These are phyloP conservation scores for Neoscytalidium dimidiatum DNA, from an alignment of 2,329 filamentous ascomycete genomes.

Conservation along the genomic window DNA sequence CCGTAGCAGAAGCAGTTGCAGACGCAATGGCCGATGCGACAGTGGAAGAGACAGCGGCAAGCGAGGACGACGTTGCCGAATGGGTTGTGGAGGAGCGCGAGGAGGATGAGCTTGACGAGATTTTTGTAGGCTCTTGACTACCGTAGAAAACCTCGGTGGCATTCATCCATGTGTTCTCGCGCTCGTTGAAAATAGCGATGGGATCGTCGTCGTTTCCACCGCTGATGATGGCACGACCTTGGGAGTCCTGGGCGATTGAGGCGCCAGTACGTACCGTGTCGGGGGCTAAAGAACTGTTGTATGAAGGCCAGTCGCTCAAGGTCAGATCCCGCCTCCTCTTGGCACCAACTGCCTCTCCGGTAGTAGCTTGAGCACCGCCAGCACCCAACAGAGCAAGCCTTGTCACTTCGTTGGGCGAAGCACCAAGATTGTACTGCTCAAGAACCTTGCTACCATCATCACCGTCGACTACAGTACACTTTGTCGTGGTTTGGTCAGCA, in stretches of 20 bases:
- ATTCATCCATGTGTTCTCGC: conserved; percentile 77
- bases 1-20: conserved; percentile 23
- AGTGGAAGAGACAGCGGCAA: conserved; percentile 31
- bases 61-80: conserved; percentile 31
- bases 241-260: conserved; percentile 67
- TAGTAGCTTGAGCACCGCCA: conserved; percentile 53
- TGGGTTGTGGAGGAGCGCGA: conserved; percentile 17
- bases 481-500: conserved; percentile 59
- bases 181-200: conserved; percentile 75
- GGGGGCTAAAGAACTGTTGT: conserved; percentile 75
- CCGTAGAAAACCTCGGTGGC: conserved; percentile 60
- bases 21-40: conserved; percentile 34
- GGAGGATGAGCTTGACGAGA: conserved; percentile 12
- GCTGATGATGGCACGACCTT: conserved; percentile 74
- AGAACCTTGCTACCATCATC: conserved; percentile 77
- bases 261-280: conserved; percentile 65
- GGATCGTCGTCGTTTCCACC: conserved; percentile 67
- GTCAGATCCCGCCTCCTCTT: conserved; percentile 57
- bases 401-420: conserved; percentile 73
- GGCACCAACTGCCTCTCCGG: conserved; percentile 50
- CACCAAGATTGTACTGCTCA: conserved; percentile 74
- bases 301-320: conserved; percentile 69
- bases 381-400: conserved; percentile 67
- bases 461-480: conserved; percentile 67
- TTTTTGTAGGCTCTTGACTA: conserved; percentile 33